These are phyloP conservation scores for Cornus controversa DNA, from an alignment of 148 eudicot genomes.

Conservation along the genomic window DNA sequence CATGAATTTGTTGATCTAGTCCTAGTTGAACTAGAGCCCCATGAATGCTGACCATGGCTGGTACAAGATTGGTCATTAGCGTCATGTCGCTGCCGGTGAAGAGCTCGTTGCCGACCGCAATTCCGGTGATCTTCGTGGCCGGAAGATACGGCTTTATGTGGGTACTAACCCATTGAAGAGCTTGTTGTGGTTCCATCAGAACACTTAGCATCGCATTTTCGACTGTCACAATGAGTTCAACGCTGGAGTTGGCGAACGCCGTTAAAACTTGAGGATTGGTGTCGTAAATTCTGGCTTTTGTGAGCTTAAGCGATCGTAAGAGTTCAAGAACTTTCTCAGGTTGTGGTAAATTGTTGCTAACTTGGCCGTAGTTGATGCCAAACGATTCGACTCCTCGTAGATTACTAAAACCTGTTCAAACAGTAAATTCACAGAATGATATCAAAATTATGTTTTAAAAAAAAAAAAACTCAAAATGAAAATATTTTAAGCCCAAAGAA, in stretches of 20 bases:
- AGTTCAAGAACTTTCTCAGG: constrained; percentile 52
- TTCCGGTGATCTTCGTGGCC: constrained; percentile 70
- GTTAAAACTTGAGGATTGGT: constrained; percentile 59
- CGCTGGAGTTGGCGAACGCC: constrained; percentile 58
- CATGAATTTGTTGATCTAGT: constrained; percentile 41
- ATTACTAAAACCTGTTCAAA: constrained; percentile 1
- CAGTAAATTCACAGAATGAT: not conserved
- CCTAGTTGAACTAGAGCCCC: constrained; percentile 46
- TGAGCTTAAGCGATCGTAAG: constrained; percentile 38
- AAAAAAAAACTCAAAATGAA: not conserved
- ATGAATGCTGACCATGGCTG: constrained; percentile 65
- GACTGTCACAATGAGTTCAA: constrained; percentile 66
- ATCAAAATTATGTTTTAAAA: not conserved
- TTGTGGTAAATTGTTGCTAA: constrained; percentile 65
- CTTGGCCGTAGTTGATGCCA: constrained; percentile 79
- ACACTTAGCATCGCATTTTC: constrained; percentile 54
- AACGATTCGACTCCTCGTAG: constrained; percentile 33
- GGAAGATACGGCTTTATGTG: constrained; percentile 62
- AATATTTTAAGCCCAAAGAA: constrained; percentile 2
- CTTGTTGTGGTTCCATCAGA: constrained; percentile 43
- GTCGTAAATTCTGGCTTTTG: constrained; percentile 69
- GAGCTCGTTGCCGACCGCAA: constrained; percentile 78
- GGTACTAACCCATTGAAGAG: constrained; percentile 63
- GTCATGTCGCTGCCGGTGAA: constrained; percentile 57
- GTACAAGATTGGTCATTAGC: constrained; percentile 43